A percentile compares a stretch with the other conserved stretches of the same genome.
These are phyloP conservation scores for Friedmanniomyces simplex DNA, from an alignment of 495 filamentous ascomycete genomes.

Conservation along the genomic window DNA sequence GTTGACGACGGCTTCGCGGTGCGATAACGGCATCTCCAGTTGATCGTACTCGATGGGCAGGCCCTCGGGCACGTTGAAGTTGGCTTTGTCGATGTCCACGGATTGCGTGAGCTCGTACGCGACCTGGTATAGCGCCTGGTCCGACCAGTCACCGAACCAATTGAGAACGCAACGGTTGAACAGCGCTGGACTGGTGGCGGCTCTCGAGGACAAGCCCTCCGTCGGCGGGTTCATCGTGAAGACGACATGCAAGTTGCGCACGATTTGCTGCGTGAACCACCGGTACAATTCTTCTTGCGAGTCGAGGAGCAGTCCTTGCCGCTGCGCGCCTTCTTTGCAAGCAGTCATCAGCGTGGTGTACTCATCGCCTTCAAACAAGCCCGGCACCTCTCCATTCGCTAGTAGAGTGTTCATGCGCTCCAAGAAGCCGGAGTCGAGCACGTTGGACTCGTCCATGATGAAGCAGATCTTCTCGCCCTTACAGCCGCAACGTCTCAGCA, in stretches of 20 bases:
- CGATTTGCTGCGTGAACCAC: slow-evolving; percentile 99
- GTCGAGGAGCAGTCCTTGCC: slow-evolving; percentile 87
- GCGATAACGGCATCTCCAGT: slow-evolving; percentile 70
- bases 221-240: slow-evolving; percentile 99
- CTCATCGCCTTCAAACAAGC: slow-evolving; percentile 95
- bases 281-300: slow-evolving; percentile 98
- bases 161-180: slow-evolving; percentile 99
- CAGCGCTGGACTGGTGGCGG: slow-evolving; percentile 89
- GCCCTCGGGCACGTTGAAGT: slow-evolving; percentile 77
- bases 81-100: slow-evolving; percentile 80
- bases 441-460: slow-evolving; percentile 99
- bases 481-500: slow-evolving; percentile 86
- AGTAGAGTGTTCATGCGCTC: slow-evolving; percentile 98
- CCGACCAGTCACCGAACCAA: slow-evolving; percentile 99
- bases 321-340: slow-evolving; percentile 94
- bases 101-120: slow-evolving; percentile 91
- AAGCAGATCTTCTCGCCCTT: slow-evolving; percentile 99
- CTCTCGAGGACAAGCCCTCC: slow-evolving; percentile 87
- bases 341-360: slow-evolving; percentile 94
- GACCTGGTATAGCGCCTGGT: slow-evolving; percentile 97
- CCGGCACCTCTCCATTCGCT: slow-evolving; percentile 95
- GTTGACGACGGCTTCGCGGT: slow-evolving; percentile 86
- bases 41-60: slow-evolving; percentile 86
- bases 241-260: slow-evolving; percentile 97
- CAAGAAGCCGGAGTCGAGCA: slow-evolving; percentile 94